These are phyloP conservation scores for Quercus berberidifolia DNA, from an alignment of 306 rosid genomes.

Conservation along the genomic window DNA sequence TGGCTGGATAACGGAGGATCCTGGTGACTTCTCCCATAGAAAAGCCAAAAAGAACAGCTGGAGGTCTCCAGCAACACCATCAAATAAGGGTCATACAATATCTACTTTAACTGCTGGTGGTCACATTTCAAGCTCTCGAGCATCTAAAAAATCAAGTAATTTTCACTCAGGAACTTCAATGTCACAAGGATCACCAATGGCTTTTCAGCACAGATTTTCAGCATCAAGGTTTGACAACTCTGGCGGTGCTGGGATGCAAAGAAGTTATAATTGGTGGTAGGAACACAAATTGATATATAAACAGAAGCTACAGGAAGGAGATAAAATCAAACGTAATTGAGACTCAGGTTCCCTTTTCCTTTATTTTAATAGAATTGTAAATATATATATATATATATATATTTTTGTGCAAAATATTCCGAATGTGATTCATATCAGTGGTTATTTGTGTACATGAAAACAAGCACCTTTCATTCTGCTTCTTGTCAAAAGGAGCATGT, in stretches of 20 bases:
- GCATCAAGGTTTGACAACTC: slow-evolving; percentile 53
- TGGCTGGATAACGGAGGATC: slow-evolving; percentile 40
- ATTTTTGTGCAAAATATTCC: no score
- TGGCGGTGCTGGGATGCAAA: slow-evolving; percentile 31
- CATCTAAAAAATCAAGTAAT: slow-evolving; percentile 24
- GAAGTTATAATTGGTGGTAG: slow-evolving; percentile 56
- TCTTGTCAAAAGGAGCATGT: neutral
- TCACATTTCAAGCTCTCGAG: slow-evolving; percentile 31
- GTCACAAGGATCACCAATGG: slow-evolving; percentile 29
- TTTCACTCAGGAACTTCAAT: slow-evolving; percentile 31
- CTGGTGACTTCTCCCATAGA: slow-evolving; percentile 40
- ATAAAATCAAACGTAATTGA: neutral
- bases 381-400: neutral
- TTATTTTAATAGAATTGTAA: no score
- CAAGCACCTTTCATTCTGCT: neutral
- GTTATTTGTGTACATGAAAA: neutral
- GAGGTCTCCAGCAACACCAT: slow-evolving; percentile 45
- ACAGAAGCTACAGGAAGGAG: slow-evolving; percentile 11
- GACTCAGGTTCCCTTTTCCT: neutral
- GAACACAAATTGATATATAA: neutral
- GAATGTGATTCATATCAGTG: neutral
- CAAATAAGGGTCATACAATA: slow-evolving; percentile 18
- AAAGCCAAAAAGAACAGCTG: slow-evolving; percentile 27
- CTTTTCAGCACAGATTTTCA: slow-evolving; percentile 39
- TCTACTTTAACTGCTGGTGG: slow-evolving; percentile 26